Percentiles rank a stretch among this genome's conserved stretches.
Evolutionary conservation across 2,329 filamentous ascomycete species (phyloP).

Genomic region (Cercospora berteroae): DNA sequence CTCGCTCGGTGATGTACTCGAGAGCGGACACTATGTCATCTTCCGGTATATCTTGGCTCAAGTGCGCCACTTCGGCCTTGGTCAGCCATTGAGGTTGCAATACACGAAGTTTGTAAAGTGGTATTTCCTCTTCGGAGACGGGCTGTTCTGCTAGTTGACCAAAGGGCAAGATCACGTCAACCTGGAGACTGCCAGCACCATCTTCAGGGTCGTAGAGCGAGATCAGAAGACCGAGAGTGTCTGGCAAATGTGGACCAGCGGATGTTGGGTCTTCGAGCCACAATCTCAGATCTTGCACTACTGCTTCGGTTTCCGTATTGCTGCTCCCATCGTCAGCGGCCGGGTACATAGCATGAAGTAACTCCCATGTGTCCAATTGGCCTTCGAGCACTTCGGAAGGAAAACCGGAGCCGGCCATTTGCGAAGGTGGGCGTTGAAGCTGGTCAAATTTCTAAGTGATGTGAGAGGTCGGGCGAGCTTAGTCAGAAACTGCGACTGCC

Average conservation of each 20-base stretch:
- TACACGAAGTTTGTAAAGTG: slow-evolving; percentile 41
- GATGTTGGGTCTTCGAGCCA: slow-evolving; percentile 21
- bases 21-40: slow-evolving; percentile 50
- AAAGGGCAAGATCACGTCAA: slow-evolving; percentile 4
- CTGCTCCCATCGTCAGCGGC: slow-evolving; percentile 31
- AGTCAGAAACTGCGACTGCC: background rate
- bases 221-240: slow-evolving; percentile 6
- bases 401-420: slow-evolving; percentile 8
- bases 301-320: slow-evolving; percentile 19
- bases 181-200: background rate
- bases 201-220: background rate
- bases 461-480: background rate
- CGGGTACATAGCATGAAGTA: slow-evolving; percentile 55
- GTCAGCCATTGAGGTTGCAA: slow-evolving; percentile 55
- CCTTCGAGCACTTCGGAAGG: slow-evolving; percentile 14
- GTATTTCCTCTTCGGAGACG: background rate
- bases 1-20: slow-evolving; percentile 46
- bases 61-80: slow-evolving; percentile 45
- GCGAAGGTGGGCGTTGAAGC: background rate
- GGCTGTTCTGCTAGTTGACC: background rate
- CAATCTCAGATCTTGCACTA: slow-evolving; percentile 11
- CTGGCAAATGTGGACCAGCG: background rate
- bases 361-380: slow-evolving; percentile 43
- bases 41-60: slow-evolving; percentile 44
- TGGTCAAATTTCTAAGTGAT: background rate